Conservation (phyloP, 352 stramenopile genomes). For the Globisporangium perplexum region DNA sequence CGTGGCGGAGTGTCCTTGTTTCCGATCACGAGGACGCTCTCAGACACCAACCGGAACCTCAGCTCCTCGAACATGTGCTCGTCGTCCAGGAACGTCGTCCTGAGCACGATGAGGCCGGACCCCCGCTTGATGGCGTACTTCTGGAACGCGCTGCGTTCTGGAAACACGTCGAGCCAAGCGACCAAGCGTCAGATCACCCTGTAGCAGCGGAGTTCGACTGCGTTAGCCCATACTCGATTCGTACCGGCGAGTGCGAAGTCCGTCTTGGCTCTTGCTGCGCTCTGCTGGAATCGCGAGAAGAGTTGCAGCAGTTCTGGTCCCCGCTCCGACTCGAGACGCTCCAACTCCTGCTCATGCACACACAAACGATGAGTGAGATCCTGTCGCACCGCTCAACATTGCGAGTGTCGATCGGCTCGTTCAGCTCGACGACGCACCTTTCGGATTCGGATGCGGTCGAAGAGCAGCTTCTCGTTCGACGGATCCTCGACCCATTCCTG, state of each 20-base stretch:
- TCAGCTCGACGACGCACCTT: conserved; percentile 31
- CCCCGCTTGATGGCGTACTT: conserved; percentile 32
- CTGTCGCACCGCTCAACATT: background rate
- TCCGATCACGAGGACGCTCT: conserved; percentile 43
- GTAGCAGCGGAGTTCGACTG: too few relatives aligned
- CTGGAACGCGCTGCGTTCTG: conserved; percentile 44
- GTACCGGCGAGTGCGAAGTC: conserved; percentile 40
- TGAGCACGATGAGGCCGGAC: conserved; percentile 27
- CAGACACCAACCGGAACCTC: conserved; percentile 49
- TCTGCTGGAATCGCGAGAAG: conserved; percentile 42
- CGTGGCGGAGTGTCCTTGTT: conserved; percentile 54
- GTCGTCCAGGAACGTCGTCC: conserved; percentile 36
- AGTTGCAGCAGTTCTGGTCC: conserved; percentile 32
- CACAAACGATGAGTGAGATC: background rate
- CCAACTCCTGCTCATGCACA: conserved; percentile 29
- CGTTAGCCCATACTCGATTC: background rate
- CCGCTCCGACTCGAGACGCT: conserved; percentile 32
- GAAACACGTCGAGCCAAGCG: background rate
- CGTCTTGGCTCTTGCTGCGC: conserved; percentile 37
- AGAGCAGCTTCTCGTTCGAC: conserved; percentile 69
- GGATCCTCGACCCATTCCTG: conserved; percentile 82
- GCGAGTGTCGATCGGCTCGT: too few relatives aligned
- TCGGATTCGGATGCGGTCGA: conserved; percentile 78
- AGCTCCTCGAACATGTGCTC: conserved; percentile 61
- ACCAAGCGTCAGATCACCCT: background rate